Percentiles rank a stretch among this genome's conserved stretches.
Conservation (phyloP, 75 land plant genomes). For the Gnetum montanum region DNA sequence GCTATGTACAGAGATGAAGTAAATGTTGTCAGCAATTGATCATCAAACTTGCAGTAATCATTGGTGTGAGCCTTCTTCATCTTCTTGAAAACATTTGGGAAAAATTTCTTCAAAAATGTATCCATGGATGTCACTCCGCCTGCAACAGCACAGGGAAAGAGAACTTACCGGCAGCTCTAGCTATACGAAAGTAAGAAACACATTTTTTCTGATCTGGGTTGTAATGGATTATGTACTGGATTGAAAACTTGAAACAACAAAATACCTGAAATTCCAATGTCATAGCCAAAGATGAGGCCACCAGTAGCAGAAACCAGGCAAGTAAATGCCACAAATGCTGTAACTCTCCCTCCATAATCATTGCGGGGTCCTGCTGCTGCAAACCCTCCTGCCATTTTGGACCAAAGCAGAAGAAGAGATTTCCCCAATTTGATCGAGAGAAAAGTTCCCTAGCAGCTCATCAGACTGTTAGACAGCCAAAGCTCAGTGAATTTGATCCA, state of each 20-base stretch:
- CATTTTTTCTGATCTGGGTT: too few species aligned
- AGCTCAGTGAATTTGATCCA: too few species aligned
- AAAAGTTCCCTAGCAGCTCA: too few species aligned
- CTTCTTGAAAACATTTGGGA: slow-evolving; percentile 3
- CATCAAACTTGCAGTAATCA: slow-evolving; percentile 6
- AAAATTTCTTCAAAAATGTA: slow-evolving; percentile 9
- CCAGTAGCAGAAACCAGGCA: slow-evolving; percentile 37
- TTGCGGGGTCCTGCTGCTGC: slow-evolving; percentile 10
- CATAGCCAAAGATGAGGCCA: slow-evolving; percentile 35
- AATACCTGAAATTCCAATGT: slow-evolving; percentile 39
- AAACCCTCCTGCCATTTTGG: slow-evolving; percentile 35
- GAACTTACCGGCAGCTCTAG: too few species aligned
- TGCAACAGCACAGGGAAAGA: too few species aligned
- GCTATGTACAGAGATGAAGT: slow-evolving; percentile 10
- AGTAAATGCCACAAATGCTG: slow-evolving; percentile 20
- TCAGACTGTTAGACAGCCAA: too few species aligned
- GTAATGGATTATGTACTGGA: too few species aligned
- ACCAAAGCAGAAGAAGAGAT: too few species aligned
- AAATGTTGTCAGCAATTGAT: slow-evolving; percentile 7
- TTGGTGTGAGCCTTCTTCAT: background rate
- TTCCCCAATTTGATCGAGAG: too few species aligned
- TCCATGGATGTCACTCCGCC: slow-evolving; percentile 18
- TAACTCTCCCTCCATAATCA: slow-evolving; percentile 17
- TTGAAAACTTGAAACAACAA: too few species aligned
- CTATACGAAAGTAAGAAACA: too few species aligned